Evolutionary conservation across 495 filamentous ascomycete species (phyloP).

Genomic region (Friedmanniomyces endolithicus): DNA sequence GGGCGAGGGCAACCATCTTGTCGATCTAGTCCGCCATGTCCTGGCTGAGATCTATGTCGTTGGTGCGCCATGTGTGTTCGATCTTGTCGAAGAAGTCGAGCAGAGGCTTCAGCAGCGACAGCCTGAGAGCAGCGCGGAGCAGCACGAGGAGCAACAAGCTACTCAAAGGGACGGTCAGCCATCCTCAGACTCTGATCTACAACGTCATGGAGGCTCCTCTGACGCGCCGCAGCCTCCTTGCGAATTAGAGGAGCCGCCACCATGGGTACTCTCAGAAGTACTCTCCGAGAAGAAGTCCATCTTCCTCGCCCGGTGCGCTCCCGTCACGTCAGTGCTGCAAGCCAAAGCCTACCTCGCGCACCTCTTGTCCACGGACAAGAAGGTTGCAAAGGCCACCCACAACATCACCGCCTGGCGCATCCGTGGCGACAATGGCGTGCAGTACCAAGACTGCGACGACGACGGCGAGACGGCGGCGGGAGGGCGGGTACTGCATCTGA

Average conservation of each 20-base stretch:
- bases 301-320: conserved; percentile 65
- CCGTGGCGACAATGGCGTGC: conserved; percentile 35
- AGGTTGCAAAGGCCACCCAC: conserved; percentile 72
- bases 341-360: conserved; percentile 57
- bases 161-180: conserved; percentile 16
- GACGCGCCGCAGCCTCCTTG: background rate
- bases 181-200: background rate
- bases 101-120: conserved; percentile 38
- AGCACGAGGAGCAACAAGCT: conserved; percentile 16
- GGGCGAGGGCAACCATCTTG: conserved; percentile 55
- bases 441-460: conserved; percentile 83
- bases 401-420: conserved; percentile 71
- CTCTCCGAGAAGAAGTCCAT: conserved; percentile 75
- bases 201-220: background rate
- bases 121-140: conserved; percentile 6
- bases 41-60: conserved; percentile 52
- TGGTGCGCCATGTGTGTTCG: conserved; percentile 77
- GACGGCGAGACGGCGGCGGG: conserved; percentile 96
- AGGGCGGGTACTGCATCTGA: conserved; percentile 66
- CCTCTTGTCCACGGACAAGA: conserved; percentile 67
- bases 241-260: conserved; percentile 16
- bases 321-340: conserved; percentile 53
- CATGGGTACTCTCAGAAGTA: conserved; percentile 41
- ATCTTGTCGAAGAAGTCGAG: conserved; percentile 57
- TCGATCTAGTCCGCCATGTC: conserved; percentile 53